Evolutionary conservation across 345 rosid species (phyloP), one percentile per base, ranked within the genome.

Genomic region (Brassica rapa): DNA sequence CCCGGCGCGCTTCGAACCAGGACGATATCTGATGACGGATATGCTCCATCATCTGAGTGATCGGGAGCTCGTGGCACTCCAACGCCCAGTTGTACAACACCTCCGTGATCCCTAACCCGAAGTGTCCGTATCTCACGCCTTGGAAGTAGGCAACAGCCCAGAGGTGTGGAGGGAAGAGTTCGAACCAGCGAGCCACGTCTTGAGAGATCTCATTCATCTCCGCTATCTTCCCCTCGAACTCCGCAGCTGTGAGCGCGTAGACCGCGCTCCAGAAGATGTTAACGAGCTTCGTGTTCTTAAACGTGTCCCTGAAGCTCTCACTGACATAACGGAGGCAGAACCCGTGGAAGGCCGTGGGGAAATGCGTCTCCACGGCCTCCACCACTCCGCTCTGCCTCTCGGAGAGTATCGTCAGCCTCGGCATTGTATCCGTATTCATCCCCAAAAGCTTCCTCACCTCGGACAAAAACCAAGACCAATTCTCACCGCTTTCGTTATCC

Each of bases 381-480:
- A 91, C 94, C 16, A 91, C 79, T 35, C 94, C 93, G 66, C 79
- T 78, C 70, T 90, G 92, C 84, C 99, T 90, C 83, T 96, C 98
- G 0, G 99, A 95, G 8, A 95, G 91, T 76, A 95, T 89, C 3
- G 99, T 93, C n/a, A 95, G 96, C 80, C 97, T 88, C 55, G 99
- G 98, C 95, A 95, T 91, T 87, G 85, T 88, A 33, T 95, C 99
- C 0, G 96, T 91, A 76, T 89, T 93, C 70, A 95, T 88, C 35
- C 99, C 97, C 1, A 95, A 89, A 80, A 95, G 99, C 86, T 93
- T 91, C 77, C 98, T 88, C 81, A 95, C 78, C 83, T 95, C 99
- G 0, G 96, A 91, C 86, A 95, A 85, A 85, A 95, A 95, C 99
- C 99, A 95, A 85, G 86, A 91, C 98, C 99, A 95, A 80, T 95